Evolutionary conservation across 192 early-diverging fungal genomes (phyloP), one percentile per base, ranked within the genome.

Genomic region (Coemansia sp.): DNA sequence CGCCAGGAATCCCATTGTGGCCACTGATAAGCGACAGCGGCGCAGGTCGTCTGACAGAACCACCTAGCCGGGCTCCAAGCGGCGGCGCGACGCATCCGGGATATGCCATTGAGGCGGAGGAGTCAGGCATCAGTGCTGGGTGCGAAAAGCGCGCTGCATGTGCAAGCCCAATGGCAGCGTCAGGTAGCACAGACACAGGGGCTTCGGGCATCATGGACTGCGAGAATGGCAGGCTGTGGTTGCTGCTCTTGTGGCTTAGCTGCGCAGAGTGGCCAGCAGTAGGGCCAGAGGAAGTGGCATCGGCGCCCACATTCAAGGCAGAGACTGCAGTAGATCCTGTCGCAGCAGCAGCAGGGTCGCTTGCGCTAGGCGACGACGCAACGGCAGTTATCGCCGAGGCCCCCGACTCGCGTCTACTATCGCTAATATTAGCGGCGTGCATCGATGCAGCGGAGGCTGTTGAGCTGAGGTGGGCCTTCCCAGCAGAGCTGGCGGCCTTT

Each of bases 391-490:
- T 69, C 7, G 65, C 82, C 20, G 82, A 84, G 46, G 75, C 69
- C 64, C 76, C 82, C 6, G 82, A 84, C 74, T 84, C 77, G 71
- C 82, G 82, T 43, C 82, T 76, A 74, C 82, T 84, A 46, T 76
- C 78, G 69, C 40, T 64, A 27, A 84, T 76, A 74, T 84, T 79
- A 66, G 77, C 57, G 69, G 80, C 76, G 66, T 76, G 60, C 69
- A 70, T 41, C 66, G 69, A 62, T 3, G 71, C 79, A 39, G 58
- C 46, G 2, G 70, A 66, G 15, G 73, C 65, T 13, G 55, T 58
- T 60, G 62, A 62, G 36, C 46, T 40, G 40, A 34, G 29, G 49
- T 53, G 58, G 22, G 55, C 27, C 71, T 72, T 63, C 3, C 52
- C 52, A 12, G 52, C 5, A 27, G 52, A 22, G 55, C 50, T 33